Conservation (phyloP, 2,329 filamentous ascomycete genomes). For the Aspergillus candidus region DNA sequence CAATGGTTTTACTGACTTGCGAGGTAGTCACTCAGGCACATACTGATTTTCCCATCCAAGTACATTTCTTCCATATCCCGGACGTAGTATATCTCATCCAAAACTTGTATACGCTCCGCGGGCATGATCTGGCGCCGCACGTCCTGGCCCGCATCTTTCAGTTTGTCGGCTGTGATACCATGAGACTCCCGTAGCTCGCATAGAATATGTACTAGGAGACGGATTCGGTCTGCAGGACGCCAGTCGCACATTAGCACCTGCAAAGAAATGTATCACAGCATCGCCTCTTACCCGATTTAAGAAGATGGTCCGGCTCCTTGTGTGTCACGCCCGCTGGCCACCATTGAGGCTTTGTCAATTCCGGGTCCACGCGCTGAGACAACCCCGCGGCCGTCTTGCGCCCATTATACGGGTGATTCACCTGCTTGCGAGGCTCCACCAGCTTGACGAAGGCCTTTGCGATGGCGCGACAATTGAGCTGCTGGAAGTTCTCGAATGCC, state of each 20-base stretch:
- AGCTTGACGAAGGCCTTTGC: constrained; percentile 40
- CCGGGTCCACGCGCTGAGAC: constrained; percentile 28
- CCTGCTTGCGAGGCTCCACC: constrained; percentile 41
- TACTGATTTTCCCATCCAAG: constrained; percentile 33
- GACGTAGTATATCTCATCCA: constrained; percentile 39
- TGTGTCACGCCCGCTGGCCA: constrained; percentile 37
- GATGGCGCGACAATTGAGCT: constrained; percentile 38
- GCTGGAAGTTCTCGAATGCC: constrained; percentile 36
- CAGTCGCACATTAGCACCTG: not conserved
- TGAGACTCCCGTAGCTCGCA: constrained; percentile 32
- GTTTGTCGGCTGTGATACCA: constrained; percentile 32
- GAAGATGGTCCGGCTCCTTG: constrained; percentile 41
- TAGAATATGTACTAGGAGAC: constrained; percentile 36
- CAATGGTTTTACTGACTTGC: not conserved
- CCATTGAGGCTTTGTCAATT: constrained; percentile 37
- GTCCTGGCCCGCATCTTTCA: constrained; percentile 36
- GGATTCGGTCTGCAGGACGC: constrained; percentile 29
- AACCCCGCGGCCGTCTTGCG: constrained; percentile 17
- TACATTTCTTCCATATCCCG: constrained; percentile 35
- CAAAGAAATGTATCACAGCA: not conserved
- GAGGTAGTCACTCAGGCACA: not conserved
- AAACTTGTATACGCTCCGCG: constrained; percentile 27
- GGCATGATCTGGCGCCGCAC: constrained; percentile 34
- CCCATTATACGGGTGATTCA: constrained; percentile 42
- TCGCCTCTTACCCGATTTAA: constrained; percentile 32